Evolutionary conservation across 768 basidiomycete species (phyloP).

Genomic region (Mycena belliarum): DNA sequence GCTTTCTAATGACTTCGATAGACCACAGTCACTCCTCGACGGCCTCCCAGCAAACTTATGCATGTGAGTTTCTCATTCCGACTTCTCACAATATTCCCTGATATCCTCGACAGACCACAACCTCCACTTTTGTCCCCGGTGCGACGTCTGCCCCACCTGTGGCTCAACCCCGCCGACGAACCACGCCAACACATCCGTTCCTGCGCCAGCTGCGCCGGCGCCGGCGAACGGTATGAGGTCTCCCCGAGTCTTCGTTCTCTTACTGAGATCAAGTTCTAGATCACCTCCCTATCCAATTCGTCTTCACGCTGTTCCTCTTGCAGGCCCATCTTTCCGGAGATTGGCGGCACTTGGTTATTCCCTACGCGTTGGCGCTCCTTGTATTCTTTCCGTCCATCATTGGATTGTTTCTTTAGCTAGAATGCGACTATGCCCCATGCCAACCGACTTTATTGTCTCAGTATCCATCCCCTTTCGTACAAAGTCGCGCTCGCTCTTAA

Average conservation of each 20-base stretch:
- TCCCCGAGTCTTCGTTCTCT: constrained; percentile 2
- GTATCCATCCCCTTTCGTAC: constrained; percentile 10
- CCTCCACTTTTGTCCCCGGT: background rate
- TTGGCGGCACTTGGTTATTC: constrained; percentile 8
- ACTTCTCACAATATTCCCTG: background rate
- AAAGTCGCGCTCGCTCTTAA: background rate
- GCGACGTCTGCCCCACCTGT: background rate
- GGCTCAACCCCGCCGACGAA: background rate
- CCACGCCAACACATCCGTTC: background rate
- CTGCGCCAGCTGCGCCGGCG: background rate
- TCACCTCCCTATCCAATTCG: constrained; percentile 6
- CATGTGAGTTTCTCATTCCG: background rate
- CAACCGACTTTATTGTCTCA: too few species aligned
- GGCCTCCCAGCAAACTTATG: background rate
- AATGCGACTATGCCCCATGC: background rate
- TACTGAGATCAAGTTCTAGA: constrained; percentile 9
- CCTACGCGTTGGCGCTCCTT: too few species aligned
- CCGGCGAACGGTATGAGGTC: background rate
- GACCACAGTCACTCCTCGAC: too few species aligned
- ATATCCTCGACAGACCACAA: background rate
- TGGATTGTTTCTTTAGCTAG: constrained; percentile 9
- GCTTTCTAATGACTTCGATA: too few species aligned
- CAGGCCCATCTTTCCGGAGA: constrained; percentile 5
- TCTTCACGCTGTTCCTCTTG: constrained; percentile 12
- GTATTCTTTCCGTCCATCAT: background rate